Percentiles rank a stretch among this genome's conserved stretches.
Conservation (phyloP, 2,329 filamentous ascomycete genomes). For the Byssochlamys sp. region DNA sequence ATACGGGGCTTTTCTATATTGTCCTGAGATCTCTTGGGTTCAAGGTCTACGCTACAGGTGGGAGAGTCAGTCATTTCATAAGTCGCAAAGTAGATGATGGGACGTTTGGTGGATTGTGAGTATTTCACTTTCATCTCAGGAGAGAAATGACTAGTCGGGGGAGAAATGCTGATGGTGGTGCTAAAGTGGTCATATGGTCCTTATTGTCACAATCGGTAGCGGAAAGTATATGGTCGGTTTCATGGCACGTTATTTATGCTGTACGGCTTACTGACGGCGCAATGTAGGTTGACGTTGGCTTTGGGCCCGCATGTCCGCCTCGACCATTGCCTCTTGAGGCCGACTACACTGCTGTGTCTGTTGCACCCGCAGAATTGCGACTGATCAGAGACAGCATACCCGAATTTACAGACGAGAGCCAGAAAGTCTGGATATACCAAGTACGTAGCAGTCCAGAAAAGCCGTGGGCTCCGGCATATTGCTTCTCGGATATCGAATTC, state of each 20-base stretch:
- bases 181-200: constrained; percentile 47
- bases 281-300: constrained; percentile 53
- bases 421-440: constrained; percentile 56
- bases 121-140: not conserved
- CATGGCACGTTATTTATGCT: not conserved
- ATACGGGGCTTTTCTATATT: constrained; percentile 44
- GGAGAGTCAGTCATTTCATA: constrained; percentile 34
- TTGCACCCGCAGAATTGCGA: constrained; percentile 49
- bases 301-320: constrained; percentile 54
- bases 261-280: not conserved
- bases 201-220: constrained; percentile 48
- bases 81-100: constrained; percentile 17
- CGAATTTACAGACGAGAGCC: constrained; percentile 33
- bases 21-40: constrained; percentile 46
- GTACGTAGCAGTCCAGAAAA: constrained; percentile 41
- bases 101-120: constrained; percentile 42
- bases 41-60: constrained; percentile 47
- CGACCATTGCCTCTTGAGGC: constrained; percentile 46
- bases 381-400: constrained; percentile 42
- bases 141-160: not conserved
- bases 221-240: constrained; percentile 32
- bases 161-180: not conserved
- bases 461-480: constrained; percentile 54
- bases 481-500: constrained; percentile 58
- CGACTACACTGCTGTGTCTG: constrained; percentile 28